Base-by-base conservation (phyloP, 805 yeast species). In the Starmerella tilneyi region DNA sequence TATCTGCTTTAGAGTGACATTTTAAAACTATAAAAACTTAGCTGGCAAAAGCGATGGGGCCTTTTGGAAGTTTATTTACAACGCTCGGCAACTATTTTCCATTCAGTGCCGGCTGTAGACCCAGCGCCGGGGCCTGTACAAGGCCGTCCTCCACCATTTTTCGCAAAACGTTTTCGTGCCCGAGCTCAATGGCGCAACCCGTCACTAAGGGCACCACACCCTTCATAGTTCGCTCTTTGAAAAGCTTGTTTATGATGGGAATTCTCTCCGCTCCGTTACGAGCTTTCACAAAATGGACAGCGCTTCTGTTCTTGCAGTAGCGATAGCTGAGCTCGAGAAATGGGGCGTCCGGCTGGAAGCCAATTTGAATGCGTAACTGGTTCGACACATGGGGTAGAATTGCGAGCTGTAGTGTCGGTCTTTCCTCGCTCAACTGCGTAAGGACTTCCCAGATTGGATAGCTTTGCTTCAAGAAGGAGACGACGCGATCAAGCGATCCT, bases 351-450 rank as follows among this genome's bases (percentile, higher is more conserved):
- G 46, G 36, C 19, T 41, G 45, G 9, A 22, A 31, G 7, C 51
- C 54, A 2, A 32, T n/a, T 23, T 43, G 49, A 9, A 51, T 27
- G 13, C 54, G 40, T 12, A 51, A 2, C 19, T 21, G 12, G 27
- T 45, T 46, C 29, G 56, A 54, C 21, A 56, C 48, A 22, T 56
- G 62, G 4, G 63, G 56, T 9, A 60, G 44, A 5, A 59, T 50
- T 11, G 52, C 44, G 3, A 51, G 38, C 20, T 39, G 12, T 11
- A 43, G 30, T 11, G 29, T 29, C 6, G 43, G 46, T 20, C 12
- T 17, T 27, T 21, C 15, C 19, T 41, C 20, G 6, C 45, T 1
- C 9, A 19, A 27, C 7, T 24, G 17, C 17, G 41, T 20, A 9
- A 55, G 35, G 15, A 41, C 29, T 24, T 53, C 58, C 45, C 50